These are phyloP conservation scores for Cyclotella sp. DNA, from an alignment of 108 stramenopile species.

Conservation along the genomic window DNA sequence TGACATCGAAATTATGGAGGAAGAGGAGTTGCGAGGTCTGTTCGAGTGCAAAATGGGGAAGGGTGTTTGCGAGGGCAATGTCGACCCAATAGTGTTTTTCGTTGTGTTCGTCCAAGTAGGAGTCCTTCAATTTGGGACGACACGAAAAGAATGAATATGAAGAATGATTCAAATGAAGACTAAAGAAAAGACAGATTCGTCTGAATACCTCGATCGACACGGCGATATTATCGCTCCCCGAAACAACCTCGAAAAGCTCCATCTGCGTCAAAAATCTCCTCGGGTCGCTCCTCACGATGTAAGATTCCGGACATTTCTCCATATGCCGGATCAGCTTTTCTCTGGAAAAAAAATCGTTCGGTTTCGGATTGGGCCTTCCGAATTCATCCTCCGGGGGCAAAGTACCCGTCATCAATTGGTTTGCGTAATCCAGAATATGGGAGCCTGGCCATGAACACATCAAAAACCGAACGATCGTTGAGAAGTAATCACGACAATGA, in stretches of 20 bases:
- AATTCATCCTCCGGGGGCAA: conserved; percentile 50
- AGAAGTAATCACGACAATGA: conserved; percentile 4
- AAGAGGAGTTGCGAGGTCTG: conserved; percentile 84
- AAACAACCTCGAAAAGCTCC: conserved; percentile 79
- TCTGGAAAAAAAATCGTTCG: conserved; percentile 55
- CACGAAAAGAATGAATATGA: no score
- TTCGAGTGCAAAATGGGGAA: conserved; percentile 88
- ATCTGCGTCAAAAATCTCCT: conserved; percentile 85
- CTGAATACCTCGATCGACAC: conserved; percentile 69
- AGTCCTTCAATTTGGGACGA: conserved; percentile 20
- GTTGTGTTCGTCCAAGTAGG: conserved; percentile 54
- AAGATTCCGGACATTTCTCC: conserved; percentile 76
- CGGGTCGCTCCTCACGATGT: conserved; percentile 68
- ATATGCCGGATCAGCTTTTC: conserved; percentile 77
- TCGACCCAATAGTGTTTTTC: conserved; percentile 86
- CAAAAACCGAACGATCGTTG: not conserved
- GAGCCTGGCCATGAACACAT: conserved; percentile 22
- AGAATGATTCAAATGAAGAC: no score
- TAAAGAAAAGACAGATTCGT: conserved; percentile 4
- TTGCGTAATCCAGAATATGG: conserved; percentile 71
- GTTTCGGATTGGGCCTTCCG: conserved; percentile 50
- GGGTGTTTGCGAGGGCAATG: conserved; percentile 91
- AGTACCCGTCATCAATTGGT: conserved; percentile 59
- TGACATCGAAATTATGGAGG: conserved; percentile 87
- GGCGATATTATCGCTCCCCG: conserved; percentile 87